Conservation (phyloP, 371 early-diverging fungal species). For the Catenaria anguillulae region DNA sequence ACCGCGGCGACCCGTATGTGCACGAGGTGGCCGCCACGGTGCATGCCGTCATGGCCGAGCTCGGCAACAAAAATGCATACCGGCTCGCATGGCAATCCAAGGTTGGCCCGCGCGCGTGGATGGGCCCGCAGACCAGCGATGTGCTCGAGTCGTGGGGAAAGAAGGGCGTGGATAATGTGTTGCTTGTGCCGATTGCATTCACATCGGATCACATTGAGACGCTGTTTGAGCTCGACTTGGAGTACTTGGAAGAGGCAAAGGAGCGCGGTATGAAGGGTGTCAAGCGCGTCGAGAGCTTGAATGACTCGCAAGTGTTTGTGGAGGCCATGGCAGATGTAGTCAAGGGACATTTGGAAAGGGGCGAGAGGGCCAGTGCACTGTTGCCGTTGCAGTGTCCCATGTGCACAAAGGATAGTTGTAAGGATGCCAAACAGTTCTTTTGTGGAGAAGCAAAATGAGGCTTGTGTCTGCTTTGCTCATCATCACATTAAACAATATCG, state of each 20-base stretch:
- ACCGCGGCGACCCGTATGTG: slow-evolving; percentile 81
- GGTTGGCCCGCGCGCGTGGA: slow-evolving; percentile 87
- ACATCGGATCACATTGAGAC: slow-evolving; percentile 95
- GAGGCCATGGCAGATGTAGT: slow-evolving; percentile 77
- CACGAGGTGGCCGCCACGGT: slow-evolving; percentile 86
- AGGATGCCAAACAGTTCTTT: background rate
- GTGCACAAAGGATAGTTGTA: slow-evolving; percentile 5
- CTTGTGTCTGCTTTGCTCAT: no score
- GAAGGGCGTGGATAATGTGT: slow-evolving; percentile 54
- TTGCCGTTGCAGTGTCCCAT: slow-evolving; percentile 3
- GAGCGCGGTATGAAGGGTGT: slow-evolving; percentile 53
- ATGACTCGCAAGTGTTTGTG: slow-evolving; percentile 75
- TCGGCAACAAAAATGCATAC: slow-evolving; percentile 57
- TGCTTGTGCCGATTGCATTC: slow-evolving; percentile 87
- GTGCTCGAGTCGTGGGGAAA: slow-evolving; percentile 61
- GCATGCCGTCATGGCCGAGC: slow-evolving; percentile 57
- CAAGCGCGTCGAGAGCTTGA: slow-evolving; percentile 76
- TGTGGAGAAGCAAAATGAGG: no score
- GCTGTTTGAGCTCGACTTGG: slow-evolving; percentile 82
- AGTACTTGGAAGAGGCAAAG: slow-evolving; percentile 72
- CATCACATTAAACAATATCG: no score
- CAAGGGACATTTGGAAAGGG: slow-evolving; percentile 45
- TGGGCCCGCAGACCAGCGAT: slow-evolving; percentile 75
- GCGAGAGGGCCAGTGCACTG: slow-evolving; percentile 7
- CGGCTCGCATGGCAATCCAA: slow-evolving; percentile 93